Evolutionary conservation across 2,329 filamentous ascomycete species (phyloP).

Genomic region (Nannizzia gypsea): DNA sequence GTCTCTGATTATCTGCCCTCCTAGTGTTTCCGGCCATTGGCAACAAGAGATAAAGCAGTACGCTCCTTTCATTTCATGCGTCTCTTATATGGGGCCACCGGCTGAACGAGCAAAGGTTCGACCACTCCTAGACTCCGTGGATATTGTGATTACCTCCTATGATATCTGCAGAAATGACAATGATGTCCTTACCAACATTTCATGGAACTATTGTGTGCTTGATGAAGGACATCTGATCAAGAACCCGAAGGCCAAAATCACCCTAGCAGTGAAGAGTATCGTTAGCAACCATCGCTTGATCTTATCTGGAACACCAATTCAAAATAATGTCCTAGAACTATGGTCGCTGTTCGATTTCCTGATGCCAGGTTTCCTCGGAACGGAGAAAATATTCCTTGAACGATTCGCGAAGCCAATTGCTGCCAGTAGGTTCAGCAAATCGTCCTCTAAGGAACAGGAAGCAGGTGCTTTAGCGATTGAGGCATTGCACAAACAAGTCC

Average conservation of each 20-base stretch:
- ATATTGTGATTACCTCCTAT: slow-evolving; percentile 94
- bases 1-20: slow-evolving; percentile 89
- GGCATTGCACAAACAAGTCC: slow-evolving; percentile 94
- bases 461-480: slow-evolving; percentile 92
- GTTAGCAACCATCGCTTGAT: slow-evolving; percentile 90
- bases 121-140: slow-evolving; percentile 59
- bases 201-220: slow-evolving; percentile 94
- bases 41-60: slow-evolving; percentile 95
- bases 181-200: slow-evolving; percentile 69
- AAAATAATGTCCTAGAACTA: slow-evolving; percentile 92
- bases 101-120: slow-evolving; percentile 63
- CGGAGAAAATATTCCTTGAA: slow-evolving; percentile 93
- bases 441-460: slow-evolving; percentile 96
- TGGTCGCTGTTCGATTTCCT: slow-evolving; percentile 98
- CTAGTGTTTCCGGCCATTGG: slow-evolving; percentile 94
- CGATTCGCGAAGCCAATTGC: slow-evolving; percentile 92
- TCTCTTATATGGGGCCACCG: slow-evolving; percentile 84
- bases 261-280: slow-evolving; percentile 79
- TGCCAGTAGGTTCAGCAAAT: slow-evolving; percentile 88
- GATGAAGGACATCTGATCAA: slow-evolving; percentile 98
- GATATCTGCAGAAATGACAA: slow-evolving; percentile 94
- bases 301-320: slow-evolving; percentile 90
- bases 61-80: slow-evolving; percentile 80
- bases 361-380: slow-evolving; percentile 95
- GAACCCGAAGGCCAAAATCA: slow-evolving; percentile 95